Evolutionary conservation across 1,284 basidiomycete species (phyloP).

Genomic region (Entoloma clypeatum): DNA sequence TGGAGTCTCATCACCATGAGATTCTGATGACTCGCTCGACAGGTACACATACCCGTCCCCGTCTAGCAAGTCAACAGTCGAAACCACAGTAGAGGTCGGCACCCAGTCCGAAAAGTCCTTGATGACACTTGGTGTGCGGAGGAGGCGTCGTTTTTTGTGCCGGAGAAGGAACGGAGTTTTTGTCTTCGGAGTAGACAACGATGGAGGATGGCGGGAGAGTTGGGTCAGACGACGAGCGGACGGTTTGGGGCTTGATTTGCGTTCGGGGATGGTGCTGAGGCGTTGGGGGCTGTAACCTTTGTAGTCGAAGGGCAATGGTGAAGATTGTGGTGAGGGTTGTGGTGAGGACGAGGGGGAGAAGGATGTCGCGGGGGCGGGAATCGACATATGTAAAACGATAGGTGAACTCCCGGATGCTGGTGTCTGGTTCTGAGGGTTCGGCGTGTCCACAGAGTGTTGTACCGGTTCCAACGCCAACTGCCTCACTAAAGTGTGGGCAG

Average conservation of each 20-base stretch:
- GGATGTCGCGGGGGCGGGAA: no score
- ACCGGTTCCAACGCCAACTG: no score
- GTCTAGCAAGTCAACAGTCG: conserved; percentile 12
- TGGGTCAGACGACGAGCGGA: background rate
- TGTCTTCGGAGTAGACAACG: no score
- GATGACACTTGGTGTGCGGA: conserved; percentile 32
- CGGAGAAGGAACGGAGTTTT: conserved; percentile 20
- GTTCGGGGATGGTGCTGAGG: conserved; percentile 11
- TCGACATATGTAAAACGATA: no score
- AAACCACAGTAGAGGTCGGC: background rate
- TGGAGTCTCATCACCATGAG: conserved; percentile 15
- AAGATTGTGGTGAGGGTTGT: background rate
- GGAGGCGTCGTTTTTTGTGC: conserved; percentile 22
- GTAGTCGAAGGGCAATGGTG: no score
- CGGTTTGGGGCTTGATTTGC: background rate
- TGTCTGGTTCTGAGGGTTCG: no score
- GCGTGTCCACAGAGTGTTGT: no score
- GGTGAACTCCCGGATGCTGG: no score
- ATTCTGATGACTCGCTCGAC: conserved; percentile 5
- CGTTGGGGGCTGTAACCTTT: no score
- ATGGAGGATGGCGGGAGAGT: background rate
- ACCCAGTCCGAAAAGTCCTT: conserved; percentile 26
- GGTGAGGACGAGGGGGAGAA: conserved; percentile 2
- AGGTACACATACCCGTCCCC: no score
- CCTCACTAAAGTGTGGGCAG: conserved; percentile 1